Percentiles rank a stretch among this genome's conserved stretches.
Conservation (phyloP, 2,329 filamentous ascomycete species). For the Chalaropsis thielavioides region DNA sequence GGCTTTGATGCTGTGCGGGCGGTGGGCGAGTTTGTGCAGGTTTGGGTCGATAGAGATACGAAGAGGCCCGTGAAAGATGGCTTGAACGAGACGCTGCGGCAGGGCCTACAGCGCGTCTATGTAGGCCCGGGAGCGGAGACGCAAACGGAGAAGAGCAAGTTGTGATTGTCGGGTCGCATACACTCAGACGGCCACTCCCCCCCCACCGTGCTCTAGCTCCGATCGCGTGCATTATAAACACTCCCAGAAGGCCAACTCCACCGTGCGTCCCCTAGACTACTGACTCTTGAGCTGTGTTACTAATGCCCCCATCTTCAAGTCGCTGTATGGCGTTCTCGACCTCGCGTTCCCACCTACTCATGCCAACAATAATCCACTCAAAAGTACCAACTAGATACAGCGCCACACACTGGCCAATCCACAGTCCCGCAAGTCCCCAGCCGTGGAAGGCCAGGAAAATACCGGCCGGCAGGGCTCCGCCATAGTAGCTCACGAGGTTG, state of each 20-base stretch:
- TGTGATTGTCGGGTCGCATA: neutral
- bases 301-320: conserved; percentile 36
- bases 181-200: neutral
- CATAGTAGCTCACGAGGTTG: conserved; percentile 73
- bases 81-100: conserved; percentile 46
- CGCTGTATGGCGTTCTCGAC: conserved; percentile 56
- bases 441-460: conserved; percentile 77
- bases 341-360: conserved; percentile 63
- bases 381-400: conserved; percentile 63
- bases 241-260: neutral
- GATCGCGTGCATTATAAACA: too few relatives aligned
- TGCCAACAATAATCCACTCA: conserved; percentile 67
- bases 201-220: too few relatives aligned
- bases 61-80: conserved; percentile 48
- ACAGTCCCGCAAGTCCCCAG: conserved; percentile 67
- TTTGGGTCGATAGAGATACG: conserved; percentile 66
- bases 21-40: conserved; percentile 74
- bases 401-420: conserved; percentile 71
- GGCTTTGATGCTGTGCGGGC: conserved; percentile 62
- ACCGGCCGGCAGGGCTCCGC: conserved; percentile 63
- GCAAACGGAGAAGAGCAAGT: conserved; percentile 17
- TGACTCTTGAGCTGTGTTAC: neutral
- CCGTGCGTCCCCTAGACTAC: neutral
- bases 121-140: conserved; percentile 21
- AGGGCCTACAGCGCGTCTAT: conserved; percentile 43